Evolutionary conservation across 768 basidiomycete species (phyloP), one percentile per base, ranked within the genome.

Genomic region (Psilocybe subaeruginosa): DNA sequence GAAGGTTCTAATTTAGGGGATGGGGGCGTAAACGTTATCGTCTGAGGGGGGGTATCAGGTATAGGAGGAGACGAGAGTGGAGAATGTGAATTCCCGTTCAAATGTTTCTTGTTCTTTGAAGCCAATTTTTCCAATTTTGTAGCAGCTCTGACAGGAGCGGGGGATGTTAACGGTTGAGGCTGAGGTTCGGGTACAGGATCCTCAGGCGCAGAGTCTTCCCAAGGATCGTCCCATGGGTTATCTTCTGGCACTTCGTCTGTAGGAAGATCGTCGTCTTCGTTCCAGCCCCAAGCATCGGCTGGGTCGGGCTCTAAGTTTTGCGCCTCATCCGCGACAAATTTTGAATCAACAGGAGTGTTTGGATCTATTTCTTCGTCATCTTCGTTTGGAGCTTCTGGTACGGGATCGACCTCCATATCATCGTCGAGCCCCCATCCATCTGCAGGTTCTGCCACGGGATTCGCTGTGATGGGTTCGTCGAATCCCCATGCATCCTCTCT

Each of bases 201-300:
- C 7, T 65, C 58, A 23, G 71, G 71, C 4, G 75, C 60, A 45
- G 72, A 65, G 30, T 90, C 87, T 47, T 75, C 82, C 91, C 90
- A 91, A 2, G 89, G 86, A 63, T 91, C 90, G 54, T 90, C 90
- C 82, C 87, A 88, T 14, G 78, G 71, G 31, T 73, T 76, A 56
- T 84, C 82, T 59, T 81, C 83, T 19, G 68, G 56, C 3, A 76
- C 67, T 3, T 69, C 68, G 23, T 77, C 73, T 16, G 64, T 72
- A 9, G 72, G 71, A 7, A 69, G 53, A 5, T 74, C 78, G 11
- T 79, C 79, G 31, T 85, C 85, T 45, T 86, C 85, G 41, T 91
- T 87, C 87, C 87, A 92, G 2, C 88, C 92, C 92, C 92, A 93
- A 0, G 90, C 85, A 65, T 89, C 86, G 14, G 73, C 77, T 8